Base-by-base conservation (phyloP, 306 rosid genomes). In the Senna tora region DNA sequence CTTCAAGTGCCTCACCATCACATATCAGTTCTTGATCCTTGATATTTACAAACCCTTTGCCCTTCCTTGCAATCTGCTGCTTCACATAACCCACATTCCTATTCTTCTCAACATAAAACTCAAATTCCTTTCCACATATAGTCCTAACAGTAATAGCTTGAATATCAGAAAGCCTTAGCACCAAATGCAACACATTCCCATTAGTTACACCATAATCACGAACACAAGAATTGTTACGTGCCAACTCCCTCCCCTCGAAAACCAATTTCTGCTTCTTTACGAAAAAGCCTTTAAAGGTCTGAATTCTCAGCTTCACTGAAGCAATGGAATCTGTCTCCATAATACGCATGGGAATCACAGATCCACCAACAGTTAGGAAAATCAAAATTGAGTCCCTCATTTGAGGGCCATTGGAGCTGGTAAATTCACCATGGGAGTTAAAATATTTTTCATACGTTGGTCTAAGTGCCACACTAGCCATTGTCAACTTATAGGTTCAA, bases 231-330 rank as follows among this genome's bases (percentile, higher is more conserved):
- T 76, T 77, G 69, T 83, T 75, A 73, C 84, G 86, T 52, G 93
- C 85, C 85, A 90, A 79, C 45, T 90, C 96, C 79, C 88, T 84
- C 53, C 96, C 96, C 68, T 83, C 93, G 77, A 79, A 86, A 69
- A 90, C 86, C 67, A 90, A 77, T 66, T 86, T 90, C 80, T 81
- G 91, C 38, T 87, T 86, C 84, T 79, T 86, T 32, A 86, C 93
- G 57, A 84, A 86, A 71, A 81, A 86, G 0, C 96, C 90, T 67
- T 81, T 77, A 19, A 64, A 80, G 65, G 84, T 84, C 68, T 88
- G 91, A 71, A 90, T 90, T 81, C 88, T 86, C 75, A 90, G 84
- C 79, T 90, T 90, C 87, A 86, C 88, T n/a, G 86, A 84, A 51
- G 91, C 91, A 70, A 90, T 88, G 13, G 93, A 86, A 58, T 90